Base-by-base conservation (phyloP, 805 yeast species). In the Candida gorgasii region DNA sequence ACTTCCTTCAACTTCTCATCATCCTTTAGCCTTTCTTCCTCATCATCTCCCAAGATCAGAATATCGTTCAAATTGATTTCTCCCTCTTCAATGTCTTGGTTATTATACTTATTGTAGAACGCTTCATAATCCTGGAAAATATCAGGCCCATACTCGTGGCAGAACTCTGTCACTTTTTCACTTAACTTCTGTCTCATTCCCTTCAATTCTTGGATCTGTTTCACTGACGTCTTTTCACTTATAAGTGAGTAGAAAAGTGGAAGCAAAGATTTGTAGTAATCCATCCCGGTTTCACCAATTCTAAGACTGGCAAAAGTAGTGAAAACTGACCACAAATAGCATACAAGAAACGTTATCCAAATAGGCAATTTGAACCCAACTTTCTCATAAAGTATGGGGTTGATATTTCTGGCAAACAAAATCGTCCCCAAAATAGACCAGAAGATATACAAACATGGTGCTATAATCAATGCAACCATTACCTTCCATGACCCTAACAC, bases 401-500 rank as follows among this genome's bases (percentile, higher is more conserved):
- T 38, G 11, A 22, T 24, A 14, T 28, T 18, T 3, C 22, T 27
- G 2, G 23, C 29, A 11, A 41, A 28, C 3, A 17, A 18, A 4
- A 41, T 22, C 1, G 67, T 62, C 3, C 68, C 71, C 23, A 66
- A 49, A 8, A 63, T 50, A 2, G 73, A 67, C 52, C 66, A 69
- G 35, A 69, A 64, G 3, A 65, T 59, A 46, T 69, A 69, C 17
- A 69, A 56, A 26, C 58, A 53, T 4, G 75, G 75, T 1, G 75
- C 75, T 24, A 67, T 49, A 1, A 61, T 68, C 37, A 69, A 53
- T 0, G 74, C 73, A 24, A 69, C 74, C 22, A 69, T 48, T 13
- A 67, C 67, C 47, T 69, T 69, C 75, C 75, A 69, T 1, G 73
- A 64, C 5, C 69, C 65, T 36, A 69, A 52, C 17, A 69, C 75